These are phyloP conservation scores for Ormosia semicastrata DNA, from an alignment of 306 rosid species.

Conservation along the genomic window DNA sequence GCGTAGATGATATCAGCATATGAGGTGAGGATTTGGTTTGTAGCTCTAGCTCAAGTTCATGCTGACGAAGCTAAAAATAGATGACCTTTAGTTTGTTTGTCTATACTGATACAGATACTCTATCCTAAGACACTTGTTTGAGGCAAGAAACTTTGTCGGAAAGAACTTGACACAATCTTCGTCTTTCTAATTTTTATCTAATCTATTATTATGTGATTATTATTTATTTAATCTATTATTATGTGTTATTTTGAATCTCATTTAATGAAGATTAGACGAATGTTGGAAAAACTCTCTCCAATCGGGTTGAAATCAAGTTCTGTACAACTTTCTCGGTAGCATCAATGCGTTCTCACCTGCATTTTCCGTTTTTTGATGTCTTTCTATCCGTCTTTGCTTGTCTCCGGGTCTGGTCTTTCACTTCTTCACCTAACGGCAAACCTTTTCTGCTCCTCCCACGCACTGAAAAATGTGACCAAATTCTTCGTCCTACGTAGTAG, in stretches of 20 bases:
- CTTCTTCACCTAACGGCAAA: conserved; percentile 31
- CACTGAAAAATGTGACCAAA: not conserved
- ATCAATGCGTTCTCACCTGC: conserved; percentile 38
- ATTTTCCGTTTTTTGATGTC: conserved; percentile 39
- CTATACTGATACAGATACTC: conserved; percentile 8
- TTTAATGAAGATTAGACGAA: too few relatives aligned
- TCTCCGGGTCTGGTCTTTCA: conserved; percentile 21
- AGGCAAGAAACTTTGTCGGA: too few relatives aligned
- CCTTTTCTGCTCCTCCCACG: conserved; percentile 26
- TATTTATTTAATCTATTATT: too few relatives aligned
- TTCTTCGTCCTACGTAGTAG: not conserved
- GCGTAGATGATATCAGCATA: conserved; percentile 7
- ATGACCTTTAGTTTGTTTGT: conserved; percentile 22
- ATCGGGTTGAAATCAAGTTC: too few relatives aligned
- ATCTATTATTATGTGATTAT: too few relatives aligned
- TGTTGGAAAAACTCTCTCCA: too few relatives aligned
- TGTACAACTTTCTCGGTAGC: conserved; percentile 38
- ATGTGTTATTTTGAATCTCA: too few relatives aligned
- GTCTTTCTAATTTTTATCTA: too few relatives aligned
- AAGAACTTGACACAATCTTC: too few relatives aligned
- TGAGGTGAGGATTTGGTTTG: not conserved
- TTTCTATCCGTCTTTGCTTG: not conserved
- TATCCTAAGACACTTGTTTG: conserved; percentile 28
- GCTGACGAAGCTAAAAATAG: conserved; percentile 24
- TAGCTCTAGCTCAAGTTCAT: not conserved